phyloP scores from a whole-genome alignment of 2,329 filamentous ascomycete genomes.

The Aspergillus sergii region DNA sequence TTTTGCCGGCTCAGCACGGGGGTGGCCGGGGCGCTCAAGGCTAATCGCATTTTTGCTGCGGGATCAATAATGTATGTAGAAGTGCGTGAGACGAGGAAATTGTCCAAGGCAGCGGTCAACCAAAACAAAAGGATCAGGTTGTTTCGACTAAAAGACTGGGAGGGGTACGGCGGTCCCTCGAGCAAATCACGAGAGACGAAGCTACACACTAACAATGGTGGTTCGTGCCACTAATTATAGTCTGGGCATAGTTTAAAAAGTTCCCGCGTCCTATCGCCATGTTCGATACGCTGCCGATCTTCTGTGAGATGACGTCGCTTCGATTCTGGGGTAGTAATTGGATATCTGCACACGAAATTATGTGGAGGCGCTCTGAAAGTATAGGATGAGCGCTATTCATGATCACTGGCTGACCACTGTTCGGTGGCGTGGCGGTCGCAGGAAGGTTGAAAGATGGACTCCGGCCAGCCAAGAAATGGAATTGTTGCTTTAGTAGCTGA shows the following conservation, averaged over 20 bases:
- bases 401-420: not conserved
- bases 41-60: conserved; percentile 28
- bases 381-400: not conserved
- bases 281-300: not conserved
- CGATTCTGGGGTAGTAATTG: not conserved
- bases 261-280: not conserved
- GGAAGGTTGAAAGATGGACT: not conserved
- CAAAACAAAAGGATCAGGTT: not conserved
- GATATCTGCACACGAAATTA: not conserved
- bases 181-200: conserved; percentile 1
- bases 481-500: not conserved
- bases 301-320: not conserved
- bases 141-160: not conserved
- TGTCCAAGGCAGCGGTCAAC: conserved; percentile 8
- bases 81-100: not conserved
- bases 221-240: too few species aligned
- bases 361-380: too few species aligned
- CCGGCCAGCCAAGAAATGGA: not conserved
- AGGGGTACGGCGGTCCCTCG: not conserved
- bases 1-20: conserved; percentile 36
- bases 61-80: not conserved
- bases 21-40: conserved; percentile 33
- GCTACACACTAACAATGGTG: not conserved
- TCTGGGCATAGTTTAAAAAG: not conserved
- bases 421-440: not conserved